Conservation (phyloP, 2,329 filamentous ascomycete genomes). For the Monosporascus ibericus region DNA sequence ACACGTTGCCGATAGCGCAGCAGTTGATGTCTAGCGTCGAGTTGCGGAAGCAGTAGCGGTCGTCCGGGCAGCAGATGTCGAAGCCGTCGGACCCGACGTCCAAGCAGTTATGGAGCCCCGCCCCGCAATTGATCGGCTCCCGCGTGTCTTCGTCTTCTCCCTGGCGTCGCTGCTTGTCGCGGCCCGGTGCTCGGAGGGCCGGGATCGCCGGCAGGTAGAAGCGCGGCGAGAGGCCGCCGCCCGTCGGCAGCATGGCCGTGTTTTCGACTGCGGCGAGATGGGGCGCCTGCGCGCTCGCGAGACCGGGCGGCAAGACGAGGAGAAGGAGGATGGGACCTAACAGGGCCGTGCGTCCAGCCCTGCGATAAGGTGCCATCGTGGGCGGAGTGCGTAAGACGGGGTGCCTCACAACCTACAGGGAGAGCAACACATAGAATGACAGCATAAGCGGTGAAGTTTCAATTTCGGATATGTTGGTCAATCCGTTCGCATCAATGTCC, state of each 20-base stretch:
- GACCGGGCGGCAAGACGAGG: too few relatives aligned
- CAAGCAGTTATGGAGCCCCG: conserved; percentile 15
- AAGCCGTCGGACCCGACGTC: conserved; percentile 10
- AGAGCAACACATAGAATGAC: not conserved
- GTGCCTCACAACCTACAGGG: not conserved
- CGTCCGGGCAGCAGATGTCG: conserved; percentile 14
- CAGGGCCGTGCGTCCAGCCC: not conserved
- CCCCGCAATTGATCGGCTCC: conserved; percentile 5
- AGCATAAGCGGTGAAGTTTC: not conserved
- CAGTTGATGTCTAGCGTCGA: conserved; percentile 11
- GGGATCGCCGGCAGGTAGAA: not conserved
- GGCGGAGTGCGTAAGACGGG: not conserved
- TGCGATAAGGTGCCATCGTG: not conserved
- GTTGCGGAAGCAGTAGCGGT: conserved; percentile 20
- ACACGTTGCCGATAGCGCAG: conserved; percentile 14
- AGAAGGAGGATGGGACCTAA: not conserved
- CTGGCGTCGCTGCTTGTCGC: too few relatives aligned
- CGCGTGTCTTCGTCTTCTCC: not conserved
- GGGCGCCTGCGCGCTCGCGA: not conserved
- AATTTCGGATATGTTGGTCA: not conserved
- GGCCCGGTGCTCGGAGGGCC: not conserved
- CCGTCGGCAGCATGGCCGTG: not conserved
- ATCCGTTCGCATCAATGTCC: not conserved
- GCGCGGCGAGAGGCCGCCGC: not conserved
- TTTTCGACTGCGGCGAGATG: not conserved